Base-by-base conservation (phyloP, 2,329 filamentous ascomycete genomes). In the Arthrobotrys megalospora region DNA sequence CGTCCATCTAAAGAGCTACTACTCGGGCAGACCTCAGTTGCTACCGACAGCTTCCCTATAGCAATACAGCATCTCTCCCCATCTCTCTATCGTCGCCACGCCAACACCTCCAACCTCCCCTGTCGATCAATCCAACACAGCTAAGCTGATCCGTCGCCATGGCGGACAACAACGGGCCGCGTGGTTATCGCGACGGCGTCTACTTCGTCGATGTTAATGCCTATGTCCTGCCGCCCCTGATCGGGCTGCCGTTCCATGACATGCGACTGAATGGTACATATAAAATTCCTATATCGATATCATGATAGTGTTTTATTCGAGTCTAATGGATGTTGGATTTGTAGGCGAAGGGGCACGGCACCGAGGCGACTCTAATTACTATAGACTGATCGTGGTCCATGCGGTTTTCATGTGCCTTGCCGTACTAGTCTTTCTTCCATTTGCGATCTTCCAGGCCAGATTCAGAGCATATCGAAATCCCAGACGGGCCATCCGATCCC, bases 361-460 rank as follows among this genome's bases (percentile, higher is more conserved):
- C 48, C 69, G 71, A 16, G 80, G 78, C 60, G 76, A 82, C 48
- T 38, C 76, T 8, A 60, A 63, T 21, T 96, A 96, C 83, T 91
- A 93, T 82, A 85, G 84, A 32, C 87, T 95, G 53, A 88, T 96
- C 69, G 85, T 87, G 32, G 92, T 89, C 41, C 93, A 96, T 82
- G 93, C 88, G 6, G 86, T 94, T 24, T 85, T 96, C 58, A 93
- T 89, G 24, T 90, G 88, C 50, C 88, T 94, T 41, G 89, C 91
- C 4, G 95, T 96, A 83, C 88, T 95, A 24, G 87, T 92, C 82
- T 85, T 95, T 58, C 86, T 96, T 0, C 93, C 93, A 0, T 84
- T 88, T 2, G 91, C 92, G n/a, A 90, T 95, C 80, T 89, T 95
- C 83, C 88, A 88, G 55, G 91, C 90, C 34, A 89, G 91, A 60